A percentile compares a stretch with the other conserved stretches of the same genome.
phyloP scores from a whole-genome alignment of 2,329 filamentous ascomycete species.

The Sporothrix humicola region DNA sequence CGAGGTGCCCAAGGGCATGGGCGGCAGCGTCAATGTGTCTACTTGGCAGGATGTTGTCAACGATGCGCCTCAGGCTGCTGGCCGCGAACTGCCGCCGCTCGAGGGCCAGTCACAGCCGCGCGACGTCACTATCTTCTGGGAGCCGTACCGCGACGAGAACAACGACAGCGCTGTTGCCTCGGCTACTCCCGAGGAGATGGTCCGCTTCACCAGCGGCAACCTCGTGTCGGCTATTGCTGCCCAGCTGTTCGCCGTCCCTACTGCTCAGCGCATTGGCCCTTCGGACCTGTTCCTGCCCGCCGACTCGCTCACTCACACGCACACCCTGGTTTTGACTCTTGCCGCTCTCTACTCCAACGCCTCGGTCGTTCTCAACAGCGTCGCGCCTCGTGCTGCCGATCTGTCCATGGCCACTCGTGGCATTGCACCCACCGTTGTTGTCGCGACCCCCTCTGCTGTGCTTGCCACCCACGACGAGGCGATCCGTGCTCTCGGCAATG shows the following conservation, averaged over 20 bases:
- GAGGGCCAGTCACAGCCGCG: constrained; percentile 60
- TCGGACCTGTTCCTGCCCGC: constrained; percentile 85
- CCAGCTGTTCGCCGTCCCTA: constrained; percentile 76
- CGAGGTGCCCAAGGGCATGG: constrained; percentile 78
- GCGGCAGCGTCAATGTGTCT: constrained; percentile 76
- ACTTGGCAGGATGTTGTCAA: constrained; percentile 91
- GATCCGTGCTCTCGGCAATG: constrained; percentile 54
- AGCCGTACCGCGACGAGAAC: constrained; percentile 38
- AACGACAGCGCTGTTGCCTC: constrained; percentile 46
- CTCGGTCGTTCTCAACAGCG: constrained; percentile 86
- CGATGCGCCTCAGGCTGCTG: constrained; percentile 65
- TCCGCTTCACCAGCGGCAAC: constrained; percentile 82
- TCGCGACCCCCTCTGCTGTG: constrained; percentile 76
- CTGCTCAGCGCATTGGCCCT: constrained; percentile 72
- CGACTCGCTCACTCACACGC: constrained; percentile 78
- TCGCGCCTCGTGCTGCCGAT: constrained; percentile 74
- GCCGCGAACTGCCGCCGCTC: constrained; percentile 67
- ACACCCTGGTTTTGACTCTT: constrained; percentile 79
- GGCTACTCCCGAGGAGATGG: constrained; percentile 67
- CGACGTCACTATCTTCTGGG: constrained; percentile 72
- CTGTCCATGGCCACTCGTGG: constrained; percentile 74
- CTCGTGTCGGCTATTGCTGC: constrained; percentile 85
- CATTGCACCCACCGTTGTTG: constrained; percentile 80
- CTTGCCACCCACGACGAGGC: constrained; percentile 69
- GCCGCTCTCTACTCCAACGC: constrained; percentile 83